Conservation (phyloP, 164 flowering plant species). For the Platanus orientalis region DNA sequence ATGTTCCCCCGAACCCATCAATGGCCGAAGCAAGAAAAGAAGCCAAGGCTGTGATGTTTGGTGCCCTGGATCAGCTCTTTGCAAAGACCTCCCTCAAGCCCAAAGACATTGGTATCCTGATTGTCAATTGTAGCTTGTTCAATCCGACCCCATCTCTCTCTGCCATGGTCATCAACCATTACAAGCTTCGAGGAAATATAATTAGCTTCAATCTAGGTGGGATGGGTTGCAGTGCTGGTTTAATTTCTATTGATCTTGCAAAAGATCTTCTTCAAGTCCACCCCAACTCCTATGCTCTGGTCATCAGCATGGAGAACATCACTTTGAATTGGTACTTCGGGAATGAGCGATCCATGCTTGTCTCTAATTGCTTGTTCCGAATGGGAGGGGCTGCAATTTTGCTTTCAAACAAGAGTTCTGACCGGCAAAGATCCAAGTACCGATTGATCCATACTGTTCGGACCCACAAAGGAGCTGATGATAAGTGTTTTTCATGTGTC, state of each 20-base stretch:
- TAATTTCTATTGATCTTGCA: slow-evolving; percentile 73
- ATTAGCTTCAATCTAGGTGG: slow-evolving; percentile 67
- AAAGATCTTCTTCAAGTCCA: slow-evolving; percentile 75
- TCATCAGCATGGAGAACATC: slow-evolving; percentile 75
- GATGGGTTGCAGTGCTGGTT: slow-evolving; percentile 87
- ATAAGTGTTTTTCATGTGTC: slow-evolving; percentile 72
- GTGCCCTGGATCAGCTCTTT: slow-evolving; percentile 67
- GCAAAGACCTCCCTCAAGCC: slow-evolving; percentile 57
- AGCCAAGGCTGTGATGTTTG: slow-evolving; percentile 75
- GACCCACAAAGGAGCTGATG: slow-evolving; percentile 78
- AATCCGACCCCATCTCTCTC: slow-evolving; percentile 83
- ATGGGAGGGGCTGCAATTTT: slow-evolving; percentile 83
- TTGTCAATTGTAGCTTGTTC: slow-evolving; percentile 78
- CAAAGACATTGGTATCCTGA: slow-evolving; percentile 61
- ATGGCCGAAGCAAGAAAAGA: slow-evolving; percentile 80
- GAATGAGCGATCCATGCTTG: slow-evolving; percentile 78
- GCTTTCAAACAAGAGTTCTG: slow-evolving; percentile 68
- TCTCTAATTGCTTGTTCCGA: slow-evolving; percentile 77
- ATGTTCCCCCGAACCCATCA: slow-evolving; percentile 72
- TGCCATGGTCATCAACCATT: slow-evolving; percentile 79
- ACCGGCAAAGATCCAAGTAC: slow-evolving; percentile 60
- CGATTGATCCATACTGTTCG: slow-evolving; percentile 68
- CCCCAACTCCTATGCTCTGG: slow-evolving; percentile 74
- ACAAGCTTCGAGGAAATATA: slow-evolving; percentile 75
- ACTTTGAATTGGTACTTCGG: slow-evolving; percentile 83